A percentile compares a stretch with the other conserved stretches of the same genome.
phyloP scores from a whole-genome alignment of 768 basidiomycete species.

The Fibroporia radiculosa region DNA sequence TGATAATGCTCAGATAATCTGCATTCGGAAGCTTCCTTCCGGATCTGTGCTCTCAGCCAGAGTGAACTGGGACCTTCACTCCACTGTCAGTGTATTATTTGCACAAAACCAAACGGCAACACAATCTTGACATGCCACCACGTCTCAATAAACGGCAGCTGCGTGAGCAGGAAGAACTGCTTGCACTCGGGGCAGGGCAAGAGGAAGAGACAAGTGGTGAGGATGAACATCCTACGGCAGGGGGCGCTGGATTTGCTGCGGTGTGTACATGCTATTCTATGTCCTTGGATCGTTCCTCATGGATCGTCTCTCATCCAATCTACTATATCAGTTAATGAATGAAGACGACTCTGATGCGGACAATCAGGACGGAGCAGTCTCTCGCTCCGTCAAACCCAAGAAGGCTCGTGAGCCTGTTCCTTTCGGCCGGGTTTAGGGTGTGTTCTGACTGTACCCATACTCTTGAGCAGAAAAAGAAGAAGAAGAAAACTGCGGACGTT shows the following conservation, averaged over 20 bases:
- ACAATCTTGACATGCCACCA: conserved; percentile 60
- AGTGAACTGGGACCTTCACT: too few relatives aligned
- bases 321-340: conserved; percentile 8
- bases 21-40: too few relatives aligned
- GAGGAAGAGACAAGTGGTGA: conserved; percentile 26
- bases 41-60: too few relatives aligned
- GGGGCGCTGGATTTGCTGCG: conserved; percentile 17
- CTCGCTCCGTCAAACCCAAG: conserved; percentile 18
- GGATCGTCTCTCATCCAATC: neutral
- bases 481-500: conserved; percentile 18
- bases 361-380: conserved; percentile 7
- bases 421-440: neutral
- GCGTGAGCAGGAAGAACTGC: conserved; percentile 75
- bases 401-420: conserved; percentile 19
- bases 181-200: conserved; percentile 36
- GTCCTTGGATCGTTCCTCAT: neutral
- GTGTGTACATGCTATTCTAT: conserved; percentile 5
- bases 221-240: conserved; percentile 8
- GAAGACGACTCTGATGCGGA: conserved; percentile 5
- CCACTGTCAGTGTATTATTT: too few relatives aligned
- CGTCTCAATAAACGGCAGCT: conserved; percentile 82
- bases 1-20: too few relatives aligned
- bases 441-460: neutral
- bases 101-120: too few relatives aligned
- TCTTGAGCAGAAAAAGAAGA: conserved; percentile 20